Evolutionary conservation across 768 basidiomycete genomes (phyloP), one percentile per base, ranked within the genome.

Genomic region (Xerocomellus chrysenteron): DNA sequence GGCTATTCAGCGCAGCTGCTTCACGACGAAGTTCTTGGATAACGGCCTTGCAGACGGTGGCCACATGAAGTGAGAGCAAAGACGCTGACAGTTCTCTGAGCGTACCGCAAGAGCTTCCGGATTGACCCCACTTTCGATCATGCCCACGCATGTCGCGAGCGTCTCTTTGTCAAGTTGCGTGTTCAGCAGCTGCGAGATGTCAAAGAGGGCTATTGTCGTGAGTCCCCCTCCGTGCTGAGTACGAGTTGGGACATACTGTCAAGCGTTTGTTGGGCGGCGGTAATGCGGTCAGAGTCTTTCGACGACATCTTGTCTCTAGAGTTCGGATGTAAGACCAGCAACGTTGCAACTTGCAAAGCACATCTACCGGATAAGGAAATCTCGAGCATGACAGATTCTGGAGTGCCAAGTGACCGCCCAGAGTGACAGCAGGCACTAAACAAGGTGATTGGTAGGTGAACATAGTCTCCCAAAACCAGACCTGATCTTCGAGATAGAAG

Each of bases 71-170:
- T 26, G 46, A 48, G 44, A 35, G 17, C n/a, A 39, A 37, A 13
- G 8, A 17, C 44, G 14, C n/a, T 14, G 47, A 37, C 28, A 39
- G 14, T 52, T 17, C 8, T 52, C 36, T 64, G 72, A 16, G 74
- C 86, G 52, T 68, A 95, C 94, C 63, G 93, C 94, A 45, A 96
- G 78, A 0, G 92, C 93, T 66, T 95, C 92, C 12, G 94, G 92
- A 70, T 95, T 96, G 46, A 90, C 90, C 17, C 94, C 94, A 58
- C 84, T 87, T 74, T 96, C 94, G 63, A 96, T 93, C 88, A 96
- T 87, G 40, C 86, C 82, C 24, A 96, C 85, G 69, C 94, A 96
- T 26, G 90, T 94, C 36, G 89, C 92, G n/a, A 96, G 82, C 3
- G 91, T 92, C 68, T 93, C 90, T 65, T 90, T 92, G 75, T 95